Evolutionary conservation across 306 rosid genomes (phyloP), one percentile per base, ranked within the genome.

Genomic region (Quercus parvula): DNA sequence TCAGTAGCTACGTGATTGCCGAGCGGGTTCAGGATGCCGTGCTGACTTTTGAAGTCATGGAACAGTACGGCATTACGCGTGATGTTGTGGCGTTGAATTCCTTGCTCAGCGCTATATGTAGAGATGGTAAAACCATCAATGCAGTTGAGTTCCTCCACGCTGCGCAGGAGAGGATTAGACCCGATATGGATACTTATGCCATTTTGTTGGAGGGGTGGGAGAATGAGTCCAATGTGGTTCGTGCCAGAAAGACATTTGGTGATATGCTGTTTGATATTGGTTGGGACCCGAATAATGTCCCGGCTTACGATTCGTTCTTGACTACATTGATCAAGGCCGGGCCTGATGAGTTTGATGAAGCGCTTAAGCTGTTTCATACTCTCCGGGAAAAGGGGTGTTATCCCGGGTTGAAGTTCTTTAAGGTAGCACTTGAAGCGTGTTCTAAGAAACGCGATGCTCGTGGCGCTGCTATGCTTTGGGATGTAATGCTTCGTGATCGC

Each of bases 121-220:
- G 87, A 15, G 85, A 88, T 59, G 94, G 89, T 44, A 80, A 78
- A 41, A 75, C 84, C 0, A 14, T 57, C 22, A 87, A 88, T 67
- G 93, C 90, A 0, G 49, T 79, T 64, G 89, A 90, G 4, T 87
- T 85, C 59, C 84, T 90, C 76, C 84, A 70, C 30, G n/a, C 78
- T 71, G 89, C 84, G 0, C 88, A 87, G 85, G 83, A 74, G 5
- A 57, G 75, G 4, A 77, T 90, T 44, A 82, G 84, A 76, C 89
- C 93, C 0, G 90, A 92, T 56, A 62, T 66, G 0, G 91, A 92
- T 72, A 84, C 90, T 0, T 88, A 84, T 18, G 91, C 97, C 0
- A 88, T 92, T 59, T 70, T 92, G 82, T 79, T 92, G 83, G 94
- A 92, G n/a, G 94, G 94, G 11, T 92, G 89, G 84, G 97, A 88